Evolutionary conservation across 208 protist species (phyloP).

Genomic region (Wallacemonas collosoma): DNA sequence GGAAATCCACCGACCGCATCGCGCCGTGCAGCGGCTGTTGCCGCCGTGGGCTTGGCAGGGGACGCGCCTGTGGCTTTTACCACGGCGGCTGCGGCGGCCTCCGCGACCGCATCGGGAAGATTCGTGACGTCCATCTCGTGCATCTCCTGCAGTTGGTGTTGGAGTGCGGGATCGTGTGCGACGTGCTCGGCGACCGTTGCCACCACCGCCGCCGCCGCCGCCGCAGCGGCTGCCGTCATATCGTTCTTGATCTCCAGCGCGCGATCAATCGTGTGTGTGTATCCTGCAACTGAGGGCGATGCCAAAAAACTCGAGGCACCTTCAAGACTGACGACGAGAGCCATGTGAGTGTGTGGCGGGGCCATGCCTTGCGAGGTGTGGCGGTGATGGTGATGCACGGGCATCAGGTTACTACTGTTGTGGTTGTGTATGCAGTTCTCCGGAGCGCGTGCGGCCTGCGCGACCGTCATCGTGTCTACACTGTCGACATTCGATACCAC

Average conservation of each 20-base stretch:
- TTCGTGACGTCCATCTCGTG: conserved; percentile 7
- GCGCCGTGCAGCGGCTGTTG: neutral
- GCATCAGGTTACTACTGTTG: conserved; percentile 2
- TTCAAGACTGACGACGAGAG: conserved; percentile 13
- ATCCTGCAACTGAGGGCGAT: neutral
- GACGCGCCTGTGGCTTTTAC: conserved; percentile 5
- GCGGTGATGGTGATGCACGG: neutral
- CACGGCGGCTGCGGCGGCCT: conserved; percentile 10
- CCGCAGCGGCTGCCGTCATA: neutral
- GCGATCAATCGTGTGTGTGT: neutral
- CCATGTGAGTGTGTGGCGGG: neutral
- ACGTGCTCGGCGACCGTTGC: conserved; percentile 15
- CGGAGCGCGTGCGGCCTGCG: neutral
- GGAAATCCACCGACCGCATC: conserved; percentile 1
- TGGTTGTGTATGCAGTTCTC: conserved; percentile 7
- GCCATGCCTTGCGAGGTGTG: neutral
- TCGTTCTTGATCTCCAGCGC: neutral
- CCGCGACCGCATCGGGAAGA: conserved; percentile 7
- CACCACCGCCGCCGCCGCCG: conserved; percentile 9
- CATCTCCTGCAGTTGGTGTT: conserved; percentile 12
- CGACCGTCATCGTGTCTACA: too few species aligned
- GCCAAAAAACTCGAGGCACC: neutral
- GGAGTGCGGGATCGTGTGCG: conserved; percentile 3
- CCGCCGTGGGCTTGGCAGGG: neutral
- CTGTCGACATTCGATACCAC: too few species aligned